Conservation (phyloP, 768 basidiomycete genomes). For the Sarcodon aspratus region DNA sequence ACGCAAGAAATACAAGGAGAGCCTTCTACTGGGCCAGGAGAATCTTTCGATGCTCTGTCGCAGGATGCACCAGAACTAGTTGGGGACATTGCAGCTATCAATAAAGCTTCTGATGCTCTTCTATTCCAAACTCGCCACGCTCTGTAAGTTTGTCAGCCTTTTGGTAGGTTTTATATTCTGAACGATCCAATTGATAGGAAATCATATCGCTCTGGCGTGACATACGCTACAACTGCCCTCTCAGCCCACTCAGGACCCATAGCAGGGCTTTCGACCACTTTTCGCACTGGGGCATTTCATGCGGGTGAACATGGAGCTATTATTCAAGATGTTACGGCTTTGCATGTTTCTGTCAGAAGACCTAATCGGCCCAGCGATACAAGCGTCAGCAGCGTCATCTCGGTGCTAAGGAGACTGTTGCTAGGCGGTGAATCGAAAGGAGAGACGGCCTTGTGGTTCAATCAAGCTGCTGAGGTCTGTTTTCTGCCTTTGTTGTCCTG, state of each 20-base stretch:
- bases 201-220: constrained; percentile 47
- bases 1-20: constrained; percentile 60
- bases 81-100: constrained; percentile 38
- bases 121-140: constrained; percentile 58
- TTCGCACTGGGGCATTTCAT: constrained; percentile 26
- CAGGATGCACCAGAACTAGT: constrained; percentile 34
- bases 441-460: constrained; percentile 22
- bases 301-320: constrained; percentile 30
- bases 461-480: constrained; percentile 21
- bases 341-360: constrained; percentile 28
- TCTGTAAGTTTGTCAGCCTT: constrained; percentile 35
- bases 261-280: constrained; percentile 31
- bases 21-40: constrained; percentile 59
- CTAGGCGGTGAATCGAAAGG: constrained; percentile 24
- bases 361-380: constrained; percentile 7
- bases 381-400: constrained; percentile 77
- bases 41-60: constrained; percentile 41
- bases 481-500: constrained; percentile 3
- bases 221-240: constrained; percentile 29
- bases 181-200: constrained; percentile 26
- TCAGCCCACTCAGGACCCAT: constrained; percentile 17
- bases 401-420: constrained; percentile 55
- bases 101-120: constrained; percentile 67
- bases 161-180: not conserved
- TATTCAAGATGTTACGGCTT: constrained; percentile 28